These are phyloP conservation scores for Venturia asperata DNA, from an alignment of 2,329 filamentous ascomycete species.

Conservation along the genomic window DNA sequence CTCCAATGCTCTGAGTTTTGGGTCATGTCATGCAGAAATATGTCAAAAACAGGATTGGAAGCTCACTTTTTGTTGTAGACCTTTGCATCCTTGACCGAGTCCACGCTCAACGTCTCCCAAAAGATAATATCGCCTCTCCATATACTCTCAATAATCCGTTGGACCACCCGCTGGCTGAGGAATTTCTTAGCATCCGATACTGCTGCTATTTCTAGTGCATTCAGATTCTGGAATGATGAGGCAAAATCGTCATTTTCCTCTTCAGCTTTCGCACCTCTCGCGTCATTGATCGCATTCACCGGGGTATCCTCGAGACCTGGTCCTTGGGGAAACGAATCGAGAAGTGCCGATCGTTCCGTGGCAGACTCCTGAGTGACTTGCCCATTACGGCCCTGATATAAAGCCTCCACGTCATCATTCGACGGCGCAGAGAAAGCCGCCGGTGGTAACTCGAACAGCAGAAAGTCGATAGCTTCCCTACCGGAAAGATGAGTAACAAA, in stretches of 20 bases:
- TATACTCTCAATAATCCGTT: slow-evolving; percentile 75
- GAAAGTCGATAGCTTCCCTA: slow-evolving; percentile 65
- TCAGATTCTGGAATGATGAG: slow-evolving; percentile 67
- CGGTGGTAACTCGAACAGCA: slow-evolving; percentile 62
- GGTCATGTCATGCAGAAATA: too few species aligned
- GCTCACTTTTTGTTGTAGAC: slow-evolving; percentile 57
- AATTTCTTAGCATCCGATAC: slow-evolving; percentile 79
- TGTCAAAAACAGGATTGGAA: not conserved
- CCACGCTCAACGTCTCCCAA: slow-evolving; percentile 70
- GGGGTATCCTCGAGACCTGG: not conserved
- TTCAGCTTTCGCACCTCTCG: slow-evolving; percentile 20
- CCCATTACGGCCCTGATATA: not conserved
- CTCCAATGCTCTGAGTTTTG: too few species aligned
- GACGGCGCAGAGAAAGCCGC: slow-evolving; percentile 21
- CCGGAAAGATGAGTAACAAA: slow-evolving; percentile 66
- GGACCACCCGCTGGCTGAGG: slow-evolving; percentile 68
- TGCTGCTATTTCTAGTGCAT: slow-evolving; percentile 79
- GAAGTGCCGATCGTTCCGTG: not conserved
- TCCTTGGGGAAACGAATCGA: not conserved
- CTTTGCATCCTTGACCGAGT: slow-evolving; percentile 66
- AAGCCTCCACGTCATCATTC: slow-evolving; percentile 20
- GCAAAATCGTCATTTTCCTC: slow-evolving; percentile 55
- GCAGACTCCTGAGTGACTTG: not conserved
- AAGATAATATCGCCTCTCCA: slow-evolving; percentile 76
- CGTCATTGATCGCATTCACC: not conserved